Evolutionary conservation across 192 early-diverging fungal genomes (phyloP).

Genomic region (Umbelopsis sp.): DNA sequence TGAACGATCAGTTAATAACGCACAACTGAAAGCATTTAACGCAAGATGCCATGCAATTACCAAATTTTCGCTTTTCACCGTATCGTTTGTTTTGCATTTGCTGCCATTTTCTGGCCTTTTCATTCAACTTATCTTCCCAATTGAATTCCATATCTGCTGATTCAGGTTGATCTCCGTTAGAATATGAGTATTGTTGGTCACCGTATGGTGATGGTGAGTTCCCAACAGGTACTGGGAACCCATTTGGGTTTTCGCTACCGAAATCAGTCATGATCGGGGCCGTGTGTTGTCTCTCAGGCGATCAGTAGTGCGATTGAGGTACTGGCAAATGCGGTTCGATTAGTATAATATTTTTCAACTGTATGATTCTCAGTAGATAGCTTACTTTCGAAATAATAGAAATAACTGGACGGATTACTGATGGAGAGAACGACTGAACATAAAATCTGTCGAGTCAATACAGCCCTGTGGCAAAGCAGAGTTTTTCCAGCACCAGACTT

Average conservation of each 20-base stretch:
- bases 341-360: background rate
- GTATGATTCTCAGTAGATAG: background rate
- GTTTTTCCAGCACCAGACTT: constrained; percentile 18
- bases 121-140: constrained; percentile 66
- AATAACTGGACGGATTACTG: constrained; percentile 17
- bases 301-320: constrained; percentile 16
- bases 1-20: background rate
- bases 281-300: constrained; percentile 12
- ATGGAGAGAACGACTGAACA: constrained; percentile 16
- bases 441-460: constrained; percentile 13
- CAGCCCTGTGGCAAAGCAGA: constrained; percentile 15
- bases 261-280: constrained; percentile 21
- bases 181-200: constrained; percentile 13
- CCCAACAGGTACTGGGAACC: constrained; percentile 23
- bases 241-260: constrained; percentile 14
- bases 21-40: background rate
- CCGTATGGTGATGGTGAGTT: constrained; percentile 23
- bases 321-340: background rate
- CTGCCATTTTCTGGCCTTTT: constrained; percentile 91
- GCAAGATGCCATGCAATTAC: constrained; percentile 22
- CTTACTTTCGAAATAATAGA: constrained; percentile 18
- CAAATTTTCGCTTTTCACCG: constrained; percentile 93
- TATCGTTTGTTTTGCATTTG: constrained; percentile 90
- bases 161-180: constrained; percentile 6
- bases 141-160: constrained; percentile 43